Evolutionary conservation across 192 early-diverging fungal species (phyloP), one percentile per base, ranked within the genome.

Genomic region (Coemansia sp.): DNA sequence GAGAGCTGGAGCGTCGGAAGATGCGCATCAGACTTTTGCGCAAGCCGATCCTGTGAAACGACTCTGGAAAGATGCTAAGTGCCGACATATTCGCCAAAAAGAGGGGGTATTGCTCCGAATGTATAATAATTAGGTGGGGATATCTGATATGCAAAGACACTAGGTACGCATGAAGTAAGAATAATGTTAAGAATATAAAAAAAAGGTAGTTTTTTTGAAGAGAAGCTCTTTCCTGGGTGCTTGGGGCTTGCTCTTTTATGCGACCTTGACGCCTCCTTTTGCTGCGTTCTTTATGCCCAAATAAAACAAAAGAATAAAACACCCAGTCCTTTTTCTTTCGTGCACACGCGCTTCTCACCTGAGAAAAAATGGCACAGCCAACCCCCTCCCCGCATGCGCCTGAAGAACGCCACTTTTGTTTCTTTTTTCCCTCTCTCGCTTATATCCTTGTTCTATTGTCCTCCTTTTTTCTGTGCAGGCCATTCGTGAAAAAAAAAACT

Each of bases 1-100:
- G 78, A 26, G 58, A 68, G 21, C 47, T 72, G 10, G 73, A 48
- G 3, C 73, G 73, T 3, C 78, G 73, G 39, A 75, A 81, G 18
- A 81, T 41, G 3, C 78, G 78, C 66, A 75, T 62, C 11, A 81
- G 52, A 41, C 78, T 81, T 59, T 73, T 73, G 18, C 73, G 73
- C 31, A 81, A 48, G 3, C 78, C 78, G 48, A 81, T 43, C 26
- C 61, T 39, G 55, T 75, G 65, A n/a, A 81, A 66, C 16, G 78
- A 75, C 16, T 65, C 62, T 23, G 78, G 78, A 23, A 81, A 69
- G 14, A 81, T 75, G 41, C 55, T 72, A 26, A 75, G 56, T 18
- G 69, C 65, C 3, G 78, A 71, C 75, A 77, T 77, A 11, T 23
- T 33, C 47, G 61, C 5, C 8, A 43, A 7, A 45, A 57, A 62